A percentile compares a stretch with the other conserved stretches of the same genome.
phyloP scores from a whole-genome alignment of 805 yeast genomes.

The Tanozyma kutaoensis region DNA sequence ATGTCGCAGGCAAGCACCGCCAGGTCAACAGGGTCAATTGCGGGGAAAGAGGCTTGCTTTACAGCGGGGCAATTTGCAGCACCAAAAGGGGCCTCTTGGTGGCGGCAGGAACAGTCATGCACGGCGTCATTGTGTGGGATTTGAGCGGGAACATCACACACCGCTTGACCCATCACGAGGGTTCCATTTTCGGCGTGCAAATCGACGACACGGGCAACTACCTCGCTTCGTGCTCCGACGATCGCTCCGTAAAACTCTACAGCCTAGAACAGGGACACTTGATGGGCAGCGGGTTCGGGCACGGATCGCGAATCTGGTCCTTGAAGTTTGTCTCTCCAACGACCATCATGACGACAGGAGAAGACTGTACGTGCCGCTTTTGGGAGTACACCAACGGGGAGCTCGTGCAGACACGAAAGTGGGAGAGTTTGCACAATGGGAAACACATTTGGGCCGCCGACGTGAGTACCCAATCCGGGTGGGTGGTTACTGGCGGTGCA shows the following conservation, averaged over 20 bases:
- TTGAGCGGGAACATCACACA: constrained; percentile 22
- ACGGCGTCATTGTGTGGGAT: constrained; percentile 77
- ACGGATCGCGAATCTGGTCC: constrained; percentile 87
- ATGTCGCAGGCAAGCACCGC: constrained; percentile 15
- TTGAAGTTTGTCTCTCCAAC: constrained; percentile 35
- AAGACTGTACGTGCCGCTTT: constrained; percentile 46
- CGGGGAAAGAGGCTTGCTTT: constrained; percentile 69
- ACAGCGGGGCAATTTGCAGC: constrained; percentile 85
- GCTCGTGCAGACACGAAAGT: constrained; percentile 31
- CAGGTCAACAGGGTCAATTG: constrained; percentile 12
- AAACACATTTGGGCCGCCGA: constrained; percentile 82
- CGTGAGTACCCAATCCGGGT: constrained; percentile 24
- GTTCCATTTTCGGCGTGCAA: constrained; percentile 77
- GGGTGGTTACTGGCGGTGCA: constrained; percentile 78
- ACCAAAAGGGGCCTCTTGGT: constrained; percentile 42
- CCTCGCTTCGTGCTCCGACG: constrained; percentile 83
- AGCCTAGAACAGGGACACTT: constrained; percentile 41
- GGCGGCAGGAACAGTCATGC: constrained; percentile 90
- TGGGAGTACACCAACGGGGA: constrained; percentile 1
- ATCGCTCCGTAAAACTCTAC: constrained; percentile 76
- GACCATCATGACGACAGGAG: constrained; percentile 36
- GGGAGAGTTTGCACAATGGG: constrained; percentile 62
- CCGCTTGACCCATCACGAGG: constrained; percentile 67
- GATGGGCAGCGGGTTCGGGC: constrained; percentile 89
- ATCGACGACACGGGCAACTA: constrained; percentile 41